A percentile compares a stretch with the other conserved stretches of the same genome.
These are phyloP conservation scores for Erodium maritimum DNA, from an alignment of 345 rosid species.

Conservation along the genomic window DNA sequence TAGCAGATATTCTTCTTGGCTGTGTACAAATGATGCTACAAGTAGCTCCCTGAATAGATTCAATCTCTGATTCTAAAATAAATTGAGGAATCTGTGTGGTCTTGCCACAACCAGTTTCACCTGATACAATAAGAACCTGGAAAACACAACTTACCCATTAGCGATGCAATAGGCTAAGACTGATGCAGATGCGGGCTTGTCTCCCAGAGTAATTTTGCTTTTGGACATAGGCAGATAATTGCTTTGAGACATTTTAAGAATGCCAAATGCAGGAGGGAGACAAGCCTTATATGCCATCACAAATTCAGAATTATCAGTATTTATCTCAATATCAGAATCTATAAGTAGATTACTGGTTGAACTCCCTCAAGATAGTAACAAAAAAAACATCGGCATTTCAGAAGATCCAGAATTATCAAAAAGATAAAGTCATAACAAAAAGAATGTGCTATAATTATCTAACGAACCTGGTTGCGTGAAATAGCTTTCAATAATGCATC, in stretches of 20 bases:
- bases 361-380: too few relatives aligned
- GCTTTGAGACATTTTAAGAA: too few relatives aligned
- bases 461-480: constrained; percentile 60
- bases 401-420: too few relatives aligned
- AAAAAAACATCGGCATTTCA: too few relatives aligned
- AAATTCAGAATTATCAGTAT: too few relatives aligned
- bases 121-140: constrained; percentile 80
- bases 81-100: constrained; percentile 97
- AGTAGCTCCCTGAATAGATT: constrained; percentile 53
- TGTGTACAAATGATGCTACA: constrained; percentile 92
- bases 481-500: constrained; percentile 47
- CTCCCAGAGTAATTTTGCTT: too few relatives aligned
- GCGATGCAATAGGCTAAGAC: neutral
- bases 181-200: too few relatives aligned
- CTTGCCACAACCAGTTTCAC: constrained; percentile 98
- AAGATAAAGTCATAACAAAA: neutral
- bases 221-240: too few relatives aligned
- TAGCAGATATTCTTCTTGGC: constrained; percentile 87
- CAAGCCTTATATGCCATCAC: too few relatives aligned
- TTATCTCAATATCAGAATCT: too few relatives aligned
- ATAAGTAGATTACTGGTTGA: too few relatives aligned
- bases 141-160: constrained; percentile 6
- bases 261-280: too few relatives aligned
- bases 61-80: constrained; percentile 69
- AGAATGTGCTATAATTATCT: neutral